Conservation (phyloP, 768 basidiomycete species). For the Pseudohyphozyma bogoriensis region DNA sequence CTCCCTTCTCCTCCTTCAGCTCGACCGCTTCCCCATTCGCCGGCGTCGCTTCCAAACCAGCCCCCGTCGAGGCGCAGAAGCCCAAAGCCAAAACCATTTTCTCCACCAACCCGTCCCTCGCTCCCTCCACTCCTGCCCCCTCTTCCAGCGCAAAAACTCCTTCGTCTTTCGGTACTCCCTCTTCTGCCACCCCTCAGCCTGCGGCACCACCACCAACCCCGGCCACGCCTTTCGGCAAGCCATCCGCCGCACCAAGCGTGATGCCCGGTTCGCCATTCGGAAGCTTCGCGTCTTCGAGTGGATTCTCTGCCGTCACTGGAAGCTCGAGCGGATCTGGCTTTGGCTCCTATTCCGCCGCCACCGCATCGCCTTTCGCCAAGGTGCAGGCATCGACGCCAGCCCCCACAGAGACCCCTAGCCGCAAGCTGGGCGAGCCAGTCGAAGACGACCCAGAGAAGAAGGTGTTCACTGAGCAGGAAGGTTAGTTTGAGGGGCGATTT, state of each 20-base stretch:
- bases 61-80: slow-evolving; percentile 11
- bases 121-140: neutral
- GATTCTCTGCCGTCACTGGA: slow-evolving; percentile 7
- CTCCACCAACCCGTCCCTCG: neutral
- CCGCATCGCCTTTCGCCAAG: slow-evolving; percentile 19
- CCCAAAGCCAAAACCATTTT: slow-evolving; percentile 19
- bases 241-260: neutral
- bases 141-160: neutral
- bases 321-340: slow-evolving; percentile 4
- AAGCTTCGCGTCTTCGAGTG: slow-evolving; percentile 21
- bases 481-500: neutral
- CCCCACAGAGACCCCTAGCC: neutral
- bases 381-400: slow-evolving; percentile 6
- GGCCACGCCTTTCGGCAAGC: slow-evolving; percentile 7
- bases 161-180: neutral
- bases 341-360: slow-evolving; percentile 14
- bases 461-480: slow-evolving; percentile 23
- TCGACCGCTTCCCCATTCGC: slow-evolving; percentile 21
- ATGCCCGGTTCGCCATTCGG: slow-evolving; percentile 11
- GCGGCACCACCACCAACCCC: neutral
- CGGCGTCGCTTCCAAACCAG: neutral
- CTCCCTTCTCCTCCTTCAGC: slow-evolving; percentile 20
- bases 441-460: slow-evolving; percentile 3
- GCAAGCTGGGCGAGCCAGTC: slow-evolving; percentile 8
- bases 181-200: neutral